These are phyloP conservation scores for Phytopythium vexans DNA, from an alignment of 352 stramenopile species.

Conservation along the genomic window DNA sequence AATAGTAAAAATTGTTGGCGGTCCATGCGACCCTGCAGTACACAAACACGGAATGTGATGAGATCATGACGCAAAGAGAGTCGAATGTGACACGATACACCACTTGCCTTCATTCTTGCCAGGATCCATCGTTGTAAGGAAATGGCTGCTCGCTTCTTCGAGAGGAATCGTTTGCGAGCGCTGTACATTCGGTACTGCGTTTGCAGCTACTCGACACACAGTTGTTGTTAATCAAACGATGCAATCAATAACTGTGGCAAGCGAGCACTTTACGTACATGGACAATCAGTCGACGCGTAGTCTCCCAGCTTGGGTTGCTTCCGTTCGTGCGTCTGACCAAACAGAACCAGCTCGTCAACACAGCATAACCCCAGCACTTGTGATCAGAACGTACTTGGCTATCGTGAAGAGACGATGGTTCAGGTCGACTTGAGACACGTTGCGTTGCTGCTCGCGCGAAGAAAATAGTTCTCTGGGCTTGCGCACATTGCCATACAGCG, in stretches of 20 bases:
- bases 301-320: conserved; percentile 60
- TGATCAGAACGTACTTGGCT: conserved; percentile 32
- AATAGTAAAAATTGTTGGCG: conserved; percentile 24
- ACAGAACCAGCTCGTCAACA: neutral
- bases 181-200: conserved; percentile 71
- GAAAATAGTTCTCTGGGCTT: conserved; percentile 74
- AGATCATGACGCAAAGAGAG: neutral
- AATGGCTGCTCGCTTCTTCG: conserved; percentile 27
- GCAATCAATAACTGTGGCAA: neutral
- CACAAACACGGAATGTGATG: neutral
- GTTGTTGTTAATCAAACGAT: too few species aligned
- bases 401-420: conserved; percentile 69
- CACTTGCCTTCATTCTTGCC: conserved; percentile 46
- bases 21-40: conserved; percentile 23
- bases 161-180: conserved; percentile 44
- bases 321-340: conserved; percentile 43
- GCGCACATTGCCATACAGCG: conserved; percentile 68
- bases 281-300: conserved; percentile 60
- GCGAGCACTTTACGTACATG: conserved; percentile 27
- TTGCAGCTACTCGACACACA: conserved; percentile 41
- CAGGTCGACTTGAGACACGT: conserved; percentile 69
- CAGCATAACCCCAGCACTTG: neutral
- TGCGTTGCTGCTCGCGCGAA: conserved; percentile 68
- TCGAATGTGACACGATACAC: too few species aligned
- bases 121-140: conserved; percentile 55